Conservation (phyloP, 768 basidiomycete species). For the Mycena crocata region DNA sequence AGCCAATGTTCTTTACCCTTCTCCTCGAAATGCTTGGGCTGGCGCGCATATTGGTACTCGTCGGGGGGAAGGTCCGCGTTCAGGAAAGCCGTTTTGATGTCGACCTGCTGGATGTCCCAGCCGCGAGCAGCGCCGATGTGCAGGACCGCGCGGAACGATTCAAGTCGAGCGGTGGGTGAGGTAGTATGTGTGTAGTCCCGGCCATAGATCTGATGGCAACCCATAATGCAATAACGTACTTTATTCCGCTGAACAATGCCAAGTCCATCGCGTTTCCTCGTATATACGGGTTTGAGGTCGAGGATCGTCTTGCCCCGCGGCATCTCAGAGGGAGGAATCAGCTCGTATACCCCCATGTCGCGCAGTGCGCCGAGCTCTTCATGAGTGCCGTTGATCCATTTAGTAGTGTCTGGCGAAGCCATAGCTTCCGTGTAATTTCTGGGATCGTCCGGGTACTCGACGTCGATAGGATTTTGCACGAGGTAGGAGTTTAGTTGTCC, state of each 20-base stretch:
- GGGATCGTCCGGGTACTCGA: not conserved
- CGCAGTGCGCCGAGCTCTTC: conserved; percentile 37
- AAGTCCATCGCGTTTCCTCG: conserved; percentile 41
- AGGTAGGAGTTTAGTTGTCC: not conserved
- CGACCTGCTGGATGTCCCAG: conserved; percentile 45
- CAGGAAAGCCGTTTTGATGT: conserved; percentile 44
- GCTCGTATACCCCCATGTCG: conserved; percentile 43
- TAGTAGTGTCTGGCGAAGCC: not conserved
- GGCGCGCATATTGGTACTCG: conserved; percentile 48
- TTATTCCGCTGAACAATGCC: conserved; percentile 45
- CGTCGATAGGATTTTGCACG: not conserved
- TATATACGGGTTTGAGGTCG: conserved; percentile 44
- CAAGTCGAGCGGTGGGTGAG: conserved; percentile 40
- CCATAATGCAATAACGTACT: conserved; percentile 47
- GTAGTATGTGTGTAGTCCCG: conserved; percentile 40
- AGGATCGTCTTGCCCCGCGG: conserved; percentile 42
- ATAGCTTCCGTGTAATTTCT: not conserved
- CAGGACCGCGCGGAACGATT: conserved; percentile 43
- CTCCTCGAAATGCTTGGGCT: conserved; percentile 42
- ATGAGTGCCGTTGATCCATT: conserved; percentile 32
- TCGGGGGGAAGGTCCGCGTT: conserved; percentile 39
- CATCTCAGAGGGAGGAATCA: conserved; percentile 34
- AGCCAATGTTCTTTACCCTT: conserved; percentile 29
- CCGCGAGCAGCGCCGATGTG: conserved; percentile 40
- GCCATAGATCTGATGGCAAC: conserved; percentile 44